Base-by-base conservation (phyloP, 306 rosid genomes). In the Prunus mume region DNA sequence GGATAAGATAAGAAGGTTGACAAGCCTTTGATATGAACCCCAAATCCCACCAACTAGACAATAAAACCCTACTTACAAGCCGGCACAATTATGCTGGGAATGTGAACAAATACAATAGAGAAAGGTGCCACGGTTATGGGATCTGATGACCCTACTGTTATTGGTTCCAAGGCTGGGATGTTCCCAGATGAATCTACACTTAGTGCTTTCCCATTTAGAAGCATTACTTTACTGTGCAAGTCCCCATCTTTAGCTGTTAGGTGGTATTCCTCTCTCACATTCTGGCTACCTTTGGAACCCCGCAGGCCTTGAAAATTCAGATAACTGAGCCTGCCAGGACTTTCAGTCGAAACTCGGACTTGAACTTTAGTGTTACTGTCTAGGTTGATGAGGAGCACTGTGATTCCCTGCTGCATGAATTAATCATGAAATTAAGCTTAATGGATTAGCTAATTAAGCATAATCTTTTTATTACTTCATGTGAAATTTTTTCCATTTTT, bases 91-190 rank as follows among this genome's bases (percentile, higher is more conserved):
- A 79, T 77, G 81, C 80, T 72, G 50, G 90, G 91, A 76, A 91
- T 74, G 81, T 83, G 90, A 41, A 84, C 87, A 89, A 89, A 87
- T 62, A 89, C 93, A 85, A 91, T 73, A 57, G 97, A 89, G 66
- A 81, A 65, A 74, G 97, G 92, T 54, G 84, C 81, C 66, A 87
- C 86, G 13, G 65, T 69, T 78, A 85, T 86, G 64, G 94, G 91
- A 60, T 75, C 68, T 75, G 81, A 68, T 41, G 83, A 30, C 61
- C 77, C 71, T 61, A 84, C 88, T 58, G 69, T 22, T 62, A 81
- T 49, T 74, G 97, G 93, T 19, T 87, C 62, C 83, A 89, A 62
- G 5, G 80, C 50, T 76, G 97, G 97, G 41, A 89, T 89, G 2
- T 69, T 79, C 66, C 97, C 97, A 20, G 69, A 73, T 75, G 89